phyloP scores from a whole-genome alignment of 23 red algal genomes.

The Gracilariopsis chorda region DNA sequence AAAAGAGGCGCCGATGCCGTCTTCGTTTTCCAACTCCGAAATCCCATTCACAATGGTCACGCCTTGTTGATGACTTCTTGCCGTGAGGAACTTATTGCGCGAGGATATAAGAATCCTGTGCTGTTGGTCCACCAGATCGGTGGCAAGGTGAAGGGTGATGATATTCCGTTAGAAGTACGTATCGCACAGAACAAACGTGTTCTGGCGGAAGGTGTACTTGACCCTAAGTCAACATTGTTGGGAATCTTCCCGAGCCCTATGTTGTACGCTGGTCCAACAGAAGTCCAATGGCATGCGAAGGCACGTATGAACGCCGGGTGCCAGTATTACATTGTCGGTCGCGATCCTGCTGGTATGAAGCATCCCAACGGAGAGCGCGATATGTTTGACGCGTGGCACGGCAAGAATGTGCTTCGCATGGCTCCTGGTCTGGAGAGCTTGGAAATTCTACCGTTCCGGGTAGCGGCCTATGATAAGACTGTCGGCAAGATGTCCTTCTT shows the following conservation, averaged over 20 bases:
- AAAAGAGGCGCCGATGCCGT: constrained; percentile 88
- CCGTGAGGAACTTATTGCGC: constrained; percentile 82
- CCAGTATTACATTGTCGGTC: constrained; percentile 98
- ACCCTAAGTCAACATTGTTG: constrained; percentile 87
- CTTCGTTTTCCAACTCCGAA: constrained; percentile 99
- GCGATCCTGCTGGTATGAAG: constrained; percentile 96
- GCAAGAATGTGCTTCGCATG: constrained; percentile 93
- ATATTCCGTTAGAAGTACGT: constrained; percentile 86
- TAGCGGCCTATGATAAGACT: constrained; percentile 96
- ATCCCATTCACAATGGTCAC: constrained; percentile 99
- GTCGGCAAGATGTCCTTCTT: constrained; percentile 93
- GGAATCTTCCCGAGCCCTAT: constrained; percentile 98
- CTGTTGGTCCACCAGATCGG: constrained; percentile 98
- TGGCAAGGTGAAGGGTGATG: constrained; percentile 95
- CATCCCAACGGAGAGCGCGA: constrained; percentile 91
- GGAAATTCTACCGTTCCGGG: constrained; percentile 96
- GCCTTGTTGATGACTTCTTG: constrained; percentile 91
- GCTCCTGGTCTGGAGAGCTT: constrained; percentile 96
- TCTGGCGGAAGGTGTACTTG: constrained; percentile 84
- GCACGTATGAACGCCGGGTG: constrained; percentile 98
- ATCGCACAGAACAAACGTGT: constrained; percentile 95
- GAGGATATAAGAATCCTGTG: constrained; percentile 93
- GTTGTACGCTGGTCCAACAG: constrained; percentile 97
- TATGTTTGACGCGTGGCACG: constrained; percentile 98
- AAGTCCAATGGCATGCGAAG: constrained; percentile 99